phyloP scores from a whole-genome alignment of 495 filamentous ascomycete species.

The Alectoria sarmentosa region DNA sequence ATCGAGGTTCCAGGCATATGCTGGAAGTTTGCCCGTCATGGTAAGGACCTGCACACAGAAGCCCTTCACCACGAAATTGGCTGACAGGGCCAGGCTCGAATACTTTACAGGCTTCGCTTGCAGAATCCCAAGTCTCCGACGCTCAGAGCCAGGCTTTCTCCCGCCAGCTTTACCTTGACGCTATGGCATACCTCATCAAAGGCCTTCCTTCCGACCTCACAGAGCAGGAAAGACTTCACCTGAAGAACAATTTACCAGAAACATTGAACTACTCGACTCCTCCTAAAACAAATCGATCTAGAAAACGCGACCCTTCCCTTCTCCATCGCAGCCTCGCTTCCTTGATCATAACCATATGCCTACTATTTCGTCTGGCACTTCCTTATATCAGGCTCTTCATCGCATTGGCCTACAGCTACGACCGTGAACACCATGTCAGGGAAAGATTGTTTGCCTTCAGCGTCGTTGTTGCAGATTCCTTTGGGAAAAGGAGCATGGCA shows the following conservation, averaged over 20 bases:
- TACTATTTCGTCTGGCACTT: constrained; percentile 48
- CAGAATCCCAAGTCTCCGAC: constrained; percentile 1
- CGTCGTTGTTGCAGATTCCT: constrained; percentile 43
- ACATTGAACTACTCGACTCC: constrained; percentile 23
- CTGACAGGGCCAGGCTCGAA: constrained; percentile 7
- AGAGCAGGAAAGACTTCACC: constrained; percentile 26
- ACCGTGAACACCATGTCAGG: constrained; percentile 55
- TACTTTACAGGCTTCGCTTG: constrained; percentile 14
- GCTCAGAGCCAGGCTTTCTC: constrained; percentile 20
- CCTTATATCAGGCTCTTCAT: constrained; percentile 53
- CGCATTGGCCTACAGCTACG: constrained; percentile 48
- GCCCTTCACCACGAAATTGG: background rate
- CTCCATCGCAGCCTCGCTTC: constrained; percentile 53
- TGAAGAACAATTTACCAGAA: constrained; percentile 42
- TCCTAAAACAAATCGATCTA: background rate
- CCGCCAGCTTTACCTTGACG: constrained; percentile 52
- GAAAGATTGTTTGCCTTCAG: constrained; percentile 45
- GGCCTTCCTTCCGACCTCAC: constrained; percentile 48
- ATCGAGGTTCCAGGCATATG: background rate
- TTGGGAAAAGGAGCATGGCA: constrained; percentile 45
- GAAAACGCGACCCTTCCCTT: constrained; percentile 34
- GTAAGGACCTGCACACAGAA: background rate
- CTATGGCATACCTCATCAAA: constrained; percentile 57
- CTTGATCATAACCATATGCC: constrained; percentile 48
- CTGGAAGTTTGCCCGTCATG: constrained; percentile 8